Evolutionary conservation across 805 yeast species (phyloP).

Genomic region (Pichia nakasei): DNA sequence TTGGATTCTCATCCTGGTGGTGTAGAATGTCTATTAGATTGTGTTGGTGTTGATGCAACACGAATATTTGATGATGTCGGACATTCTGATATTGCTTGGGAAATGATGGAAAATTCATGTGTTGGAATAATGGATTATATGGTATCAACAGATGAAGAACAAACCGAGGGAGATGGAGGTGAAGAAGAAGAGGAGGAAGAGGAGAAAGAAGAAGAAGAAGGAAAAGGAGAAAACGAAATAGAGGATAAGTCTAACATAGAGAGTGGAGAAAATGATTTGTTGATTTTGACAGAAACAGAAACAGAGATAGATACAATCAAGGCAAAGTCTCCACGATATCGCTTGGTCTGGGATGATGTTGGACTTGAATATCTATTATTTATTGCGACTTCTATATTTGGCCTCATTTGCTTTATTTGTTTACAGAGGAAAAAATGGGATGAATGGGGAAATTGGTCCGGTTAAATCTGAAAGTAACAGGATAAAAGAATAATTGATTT

Average conservation of each 20-base stretch:
- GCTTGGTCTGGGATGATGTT: constrained; percentile 3
- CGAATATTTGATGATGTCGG: constrained; percentile 55
- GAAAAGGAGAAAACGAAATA: background rate
- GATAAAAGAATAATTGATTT: no score
- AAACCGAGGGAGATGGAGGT: background rate
- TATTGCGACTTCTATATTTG: constrained; percentile 18
- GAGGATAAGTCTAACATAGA: background rate
- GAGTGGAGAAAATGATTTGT: background rate
- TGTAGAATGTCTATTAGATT: constrained; percentile 67
- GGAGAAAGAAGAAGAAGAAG: no score
- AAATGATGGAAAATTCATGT: constrained; percentile 73
- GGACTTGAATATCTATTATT: constrained; percentile 8
- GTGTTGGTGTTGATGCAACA: constrained; percentile 77
- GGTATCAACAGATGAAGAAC: background rate
- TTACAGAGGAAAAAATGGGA: constrained; percentile 25
- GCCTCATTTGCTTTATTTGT: constrained; percentile 21
- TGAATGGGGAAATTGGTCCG: background rate
- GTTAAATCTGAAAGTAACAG: no score
- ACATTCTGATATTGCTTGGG: constrained; percentile 81
- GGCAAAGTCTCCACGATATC: background rate
- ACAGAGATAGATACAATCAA: background rate
- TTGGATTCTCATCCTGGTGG: constrained; percentile 74
- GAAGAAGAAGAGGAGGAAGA: background rate
- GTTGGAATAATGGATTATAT: constrained; percentile 42
- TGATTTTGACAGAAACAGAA: background rate